Conservation (phyloP, 2,329 filamentous ascomycete genomes). For the Sclerotinia subarctica region DNA sequence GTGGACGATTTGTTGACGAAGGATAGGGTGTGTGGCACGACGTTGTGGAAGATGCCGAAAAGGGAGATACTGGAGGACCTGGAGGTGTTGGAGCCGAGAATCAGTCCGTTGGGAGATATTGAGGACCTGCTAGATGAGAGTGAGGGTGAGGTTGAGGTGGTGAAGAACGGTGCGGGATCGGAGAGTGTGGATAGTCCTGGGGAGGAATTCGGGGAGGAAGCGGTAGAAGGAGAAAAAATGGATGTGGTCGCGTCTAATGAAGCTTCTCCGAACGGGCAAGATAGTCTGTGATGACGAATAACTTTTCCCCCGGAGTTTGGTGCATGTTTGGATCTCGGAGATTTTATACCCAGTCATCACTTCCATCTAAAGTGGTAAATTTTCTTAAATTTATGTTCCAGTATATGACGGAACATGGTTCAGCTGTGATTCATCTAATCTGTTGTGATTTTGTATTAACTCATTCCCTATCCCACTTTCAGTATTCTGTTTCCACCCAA, state of each 20-base stretch:
- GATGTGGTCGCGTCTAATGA: conserved; percentile 15
- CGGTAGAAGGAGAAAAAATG: conserved; percentile 28
- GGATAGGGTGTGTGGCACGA: conserved; percentile 87
- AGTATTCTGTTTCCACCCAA: neutral
- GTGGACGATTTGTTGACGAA: conserved; percentile 88
- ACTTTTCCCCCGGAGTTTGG: neutral
- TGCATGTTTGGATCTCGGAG: conserved; percentile 1
- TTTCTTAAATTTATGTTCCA: neutral
- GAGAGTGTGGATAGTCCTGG: conserved; percentile 39
- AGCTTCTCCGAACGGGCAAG: neutral
- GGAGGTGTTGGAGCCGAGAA: conserved; percentile 79
- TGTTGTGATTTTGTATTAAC: neutral
- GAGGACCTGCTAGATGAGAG: conserved; percentile 61
- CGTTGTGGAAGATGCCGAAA: conserved; percentile 84
- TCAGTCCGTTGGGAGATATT: conserved; percentile 78
- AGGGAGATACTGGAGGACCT: conserved; percentile 82
- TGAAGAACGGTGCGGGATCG: conserved; percentile 20
- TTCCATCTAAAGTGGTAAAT: neutral
- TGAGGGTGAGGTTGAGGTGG: conserved; percentile 39
- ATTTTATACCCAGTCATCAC: conserved; percentile 8
- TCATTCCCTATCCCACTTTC: too few species aligned
- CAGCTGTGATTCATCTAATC: neutral
- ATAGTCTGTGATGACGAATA: neutral
- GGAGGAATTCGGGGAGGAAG: conserved; percentile 41
- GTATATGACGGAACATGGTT: neutral